Evolutionary conservation across 768 basidiomycete species (phyloP).

Genomic region (Gautieria morchelliformis): DNA sequence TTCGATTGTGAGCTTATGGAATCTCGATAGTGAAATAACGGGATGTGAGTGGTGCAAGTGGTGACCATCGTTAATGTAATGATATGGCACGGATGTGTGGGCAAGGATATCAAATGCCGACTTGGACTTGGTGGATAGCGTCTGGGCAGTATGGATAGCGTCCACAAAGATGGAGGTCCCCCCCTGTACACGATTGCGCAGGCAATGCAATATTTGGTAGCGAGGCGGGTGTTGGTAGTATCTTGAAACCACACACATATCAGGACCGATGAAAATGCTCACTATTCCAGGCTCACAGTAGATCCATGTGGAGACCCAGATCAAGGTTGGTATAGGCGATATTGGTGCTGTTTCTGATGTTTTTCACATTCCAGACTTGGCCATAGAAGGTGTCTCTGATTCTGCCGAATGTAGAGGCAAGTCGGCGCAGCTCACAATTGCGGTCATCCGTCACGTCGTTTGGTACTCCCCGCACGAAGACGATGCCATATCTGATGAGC

Average conservation of each 20-base stretch:
- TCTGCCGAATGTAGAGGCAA: slow-evolving; percentile 64
- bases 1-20: slow-evolving; percentile 26
- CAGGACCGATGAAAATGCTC: not conserved
- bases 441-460: slow-evolving; percentile 46
- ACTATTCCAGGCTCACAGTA: slow-evolving; percentile 46
- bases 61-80: slow-evolving; percentile 87
- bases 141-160: slow-evolving; percentile 51
- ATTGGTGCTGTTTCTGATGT: slow-evolving; percentile 63
- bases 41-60: slow-evolving; percentile 66
- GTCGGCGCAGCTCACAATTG: slow-evolving; percentile 53
- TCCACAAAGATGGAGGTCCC: slow-evolving; percentile 87
- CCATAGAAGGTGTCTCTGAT: slow-evolving; percentile 88
- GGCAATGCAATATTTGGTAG: slow-evolving; percentile 86
- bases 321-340: slow-evolving; percentile 92
- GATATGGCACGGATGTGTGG: slow-evolving; percentile 65
- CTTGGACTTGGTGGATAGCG: slow-evolving; percentile 38
- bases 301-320: slow-evolving; percentile 86
- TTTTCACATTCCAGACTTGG: slow-evolving; percentile 78
- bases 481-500: slow-evolving; percentile 59
- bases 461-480: slow-evolving; percentile 68
- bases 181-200: slow-evolving; percentile 75
- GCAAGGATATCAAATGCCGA: slow-evolving; percentile 50
- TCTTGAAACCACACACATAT: slow-evolving; percentile 27
- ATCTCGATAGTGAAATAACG: slow-evolving; percentile 36
- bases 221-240: slow-evolving; percentile 89